Evolutionary conservation across 768 basidiomycete genomes (phyloP).

Genomic region (Russula virescens): DNA sequence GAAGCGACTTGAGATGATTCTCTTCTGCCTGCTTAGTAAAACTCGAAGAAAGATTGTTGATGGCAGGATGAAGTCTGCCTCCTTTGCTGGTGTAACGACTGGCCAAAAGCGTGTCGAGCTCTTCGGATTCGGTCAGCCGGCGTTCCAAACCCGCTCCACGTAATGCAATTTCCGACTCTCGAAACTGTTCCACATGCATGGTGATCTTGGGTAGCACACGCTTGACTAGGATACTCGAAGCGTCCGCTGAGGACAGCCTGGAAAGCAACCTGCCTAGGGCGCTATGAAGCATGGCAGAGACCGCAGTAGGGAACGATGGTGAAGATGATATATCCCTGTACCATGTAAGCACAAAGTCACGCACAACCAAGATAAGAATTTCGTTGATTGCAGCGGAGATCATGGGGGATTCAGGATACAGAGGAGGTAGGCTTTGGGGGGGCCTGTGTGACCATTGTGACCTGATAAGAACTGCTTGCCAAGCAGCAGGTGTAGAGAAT

Average conservation of each 20-base stretch:
- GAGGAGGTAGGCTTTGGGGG: conserved; percentile 58
- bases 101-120: conserved; percentile 80
- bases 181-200: conserved; percentile 82
- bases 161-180: conserved; percentile 80
- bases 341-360: conserved; percentile 89
- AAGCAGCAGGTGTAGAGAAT: conserved; percentile 91
- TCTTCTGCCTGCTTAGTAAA: conserved; percentile 91
- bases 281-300: conserved; percentile 68
- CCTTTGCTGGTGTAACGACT: conserved; percentile 70
- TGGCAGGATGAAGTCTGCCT: conserved; percentile 72
- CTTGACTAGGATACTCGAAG: conserved; percentile 71
- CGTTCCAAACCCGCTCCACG: conserved; percentile 80
- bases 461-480: conserved; percentile 84
- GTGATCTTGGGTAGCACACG: conserved; percentile 87
- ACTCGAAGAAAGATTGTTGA: conserved; percentile 81
- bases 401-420: conserved; percentile 57
- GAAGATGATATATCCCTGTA: conserved; percentile 83
- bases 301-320: conserved; percentile 80
- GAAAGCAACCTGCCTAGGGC: conserved; percentile 53
- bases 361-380: conserved; percentile 71
- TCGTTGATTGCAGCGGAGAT: conserved; percentile 73
- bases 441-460: conserved; percentile 84
- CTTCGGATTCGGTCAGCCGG: conserved; percentile 81
- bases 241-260: conserved; percentile 56
- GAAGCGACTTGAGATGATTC: conserved; percentile 65